Base-by-base conservation (phyloP, 2,329 filamentous ascomycete species). In the Claviceps pusilla region DNA sequence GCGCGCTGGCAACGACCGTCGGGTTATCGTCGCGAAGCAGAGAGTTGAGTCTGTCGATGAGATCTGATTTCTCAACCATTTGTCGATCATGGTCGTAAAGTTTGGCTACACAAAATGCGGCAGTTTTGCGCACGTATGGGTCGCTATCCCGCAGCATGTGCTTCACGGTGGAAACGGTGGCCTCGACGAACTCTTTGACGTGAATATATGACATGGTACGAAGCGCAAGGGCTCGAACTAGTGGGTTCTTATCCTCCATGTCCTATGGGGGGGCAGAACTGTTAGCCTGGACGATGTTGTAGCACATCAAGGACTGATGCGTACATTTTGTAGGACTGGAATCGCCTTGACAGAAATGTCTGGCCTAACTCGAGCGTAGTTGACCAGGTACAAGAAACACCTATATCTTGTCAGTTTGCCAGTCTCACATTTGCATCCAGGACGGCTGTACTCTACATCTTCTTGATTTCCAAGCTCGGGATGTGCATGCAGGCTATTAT, bases 181-280 rank as follows among this genome's bases (percentile, higher is more conserved):
- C 86, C 70, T 95, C 87, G 62, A 97, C 89, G 65, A 94, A 98
- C 67, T 98, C 90, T 60, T 86, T 83, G 48, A 98, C 93, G 67
- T 98, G 91, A 59, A 98, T 86, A 67, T 98, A 98, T 12, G 93
- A 96, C 73, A 98, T 93, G 54, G 93, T 98, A 57, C 93, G 86
- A 42, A 98, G 75, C 19, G 93, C 89, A 35, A 98, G 79, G 5
- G 93, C 93, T 65, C 93, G 84, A 46, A 97, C 90, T 1, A 98
- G 76, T 1, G 93, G 93, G 64, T 95, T 98, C 39, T 79, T 77
- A 65, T 97, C 91, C 67, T 91, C 86, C 84, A 97, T 89, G 67
- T 98, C 93, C 84, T 94, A 28, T 3, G 14, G 29, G 49, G 49
- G 3, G 28, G 9, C 33, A 29, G 35, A 35, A 9, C 37, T 43